Base-by-base conservation (phyloP, 192 early-diverging fungal genomes). In the Ambispora gerdemannii region DNA sequence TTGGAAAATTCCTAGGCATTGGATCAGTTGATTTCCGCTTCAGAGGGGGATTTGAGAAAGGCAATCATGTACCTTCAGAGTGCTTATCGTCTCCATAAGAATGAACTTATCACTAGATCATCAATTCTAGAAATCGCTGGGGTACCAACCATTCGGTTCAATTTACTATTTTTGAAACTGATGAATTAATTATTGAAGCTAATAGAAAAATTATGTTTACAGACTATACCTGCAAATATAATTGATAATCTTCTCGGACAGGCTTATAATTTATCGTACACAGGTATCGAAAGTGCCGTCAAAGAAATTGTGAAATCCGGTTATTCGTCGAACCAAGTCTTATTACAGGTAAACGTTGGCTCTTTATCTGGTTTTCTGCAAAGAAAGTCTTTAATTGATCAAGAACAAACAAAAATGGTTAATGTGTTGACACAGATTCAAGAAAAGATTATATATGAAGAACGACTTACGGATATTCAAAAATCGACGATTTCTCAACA, bases 41-140 rank as follows among this genome's bases (percentile, higher is more conserved):
- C 95, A 0, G 89, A 91, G 51, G 96, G 96, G 27, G 95, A 98
- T 80, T 70, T 98, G 72, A 83, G 96, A 38, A 93, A 92, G 74
- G 90, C 94, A 0, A 96, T 93, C 67, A 97, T 93, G 84, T 87
- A 86, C 33, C 81, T 98, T 47, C 95, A 98, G 78, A 94, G 89
- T 77, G 94, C 90, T 2, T 81, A 80, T 25, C 80, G 84, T 2
- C 50, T 78, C 7, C 82, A 87, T 49, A 77, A 79, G 32, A 67
- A 67, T 15, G 78, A 79, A 4, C 66, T 72, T 6, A 86, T 90
- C 30, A 77, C 81, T 0, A 59, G 83, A 25, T 74, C 70, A 11
- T 81, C 81, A 19, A 86, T 97, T 22, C 76, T 77, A 3, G 94
- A 94, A 71, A 90, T 96, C 68, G 90, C 89, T 13, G 95, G 96